Evolutionary conservation across 2,329 filamentous ascomycete species (phyloP).

Genomic region (Neocucurbitaria cava): DNA sequence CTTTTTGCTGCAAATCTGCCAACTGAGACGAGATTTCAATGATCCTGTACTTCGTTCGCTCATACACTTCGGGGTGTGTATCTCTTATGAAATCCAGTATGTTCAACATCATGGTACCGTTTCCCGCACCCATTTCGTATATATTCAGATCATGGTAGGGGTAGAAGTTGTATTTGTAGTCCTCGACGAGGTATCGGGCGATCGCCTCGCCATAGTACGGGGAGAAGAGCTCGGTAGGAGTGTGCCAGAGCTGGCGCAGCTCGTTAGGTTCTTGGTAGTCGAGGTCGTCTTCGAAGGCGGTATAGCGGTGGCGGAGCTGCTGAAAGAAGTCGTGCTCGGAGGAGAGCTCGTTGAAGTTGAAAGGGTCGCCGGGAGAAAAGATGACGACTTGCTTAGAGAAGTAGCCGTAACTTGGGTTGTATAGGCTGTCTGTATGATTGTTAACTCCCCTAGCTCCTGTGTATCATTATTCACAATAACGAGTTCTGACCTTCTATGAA

Average conservation of each 20-base stretch:
- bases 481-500: conserved; percentile 88
- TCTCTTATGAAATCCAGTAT: conserved; percentile 95
- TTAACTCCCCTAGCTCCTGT: conserved; percentile 13
- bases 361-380: conserved; percentile 90
- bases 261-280: conserved; percentile 75
- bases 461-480: no score
- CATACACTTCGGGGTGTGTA: conserved; percentile 88
- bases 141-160: conserved; percentile 97
- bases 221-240: conserved; percentile 93
- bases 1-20: conserved; percentile 76
- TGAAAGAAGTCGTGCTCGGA: conserved; percentile 87
- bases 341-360: conserved; percentile 80
- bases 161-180: conserved; percentile 93
- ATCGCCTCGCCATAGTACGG: conserved; percentile 98
- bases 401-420: conserved; percentile 94
- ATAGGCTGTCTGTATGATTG: conserved; percentile 74
- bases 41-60: conserved; percentile 89
- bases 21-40: conserved; percentile 92
- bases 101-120: conserved; percentile 97
- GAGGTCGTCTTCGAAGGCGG: conserved; percentile 85
- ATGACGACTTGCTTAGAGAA: conserved; percentile 97
- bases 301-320: conserved; percentile 79
- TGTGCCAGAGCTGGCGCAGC: conserved; percentile 95
- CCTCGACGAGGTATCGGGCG: conserved; percentile 92
- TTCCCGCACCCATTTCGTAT: conserved; percentile 98